Evolutionary conservation across 805 yeast species (phyloP).

Genomic region (Millerago galiae): DNA sequence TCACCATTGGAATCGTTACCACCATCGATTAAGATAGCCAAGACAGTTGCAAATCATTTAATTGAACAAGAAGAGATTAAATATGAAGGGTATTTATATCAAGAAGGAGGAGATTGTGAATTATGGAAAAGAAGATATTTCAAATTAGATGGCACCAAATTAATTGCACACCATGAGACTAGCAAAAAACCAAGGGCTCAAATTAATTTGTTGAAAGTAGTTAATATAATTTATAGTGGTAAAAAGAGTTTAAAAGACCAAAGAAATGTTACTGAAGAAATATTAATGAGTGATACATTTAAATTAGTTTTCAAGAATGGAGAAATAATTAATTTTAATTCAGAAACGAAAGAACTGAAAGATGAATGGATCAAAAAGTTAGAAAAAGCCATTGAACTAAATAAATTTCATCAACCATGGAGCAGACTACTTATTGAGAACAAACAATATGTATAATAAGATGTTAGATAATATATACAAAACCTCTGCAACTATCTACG

Average conservation of each 20-base stretch:
- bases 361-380: constrained; percentile 58
- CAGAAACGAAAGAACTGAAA: constrained; percentile 61
- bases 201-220: constrained; percentile 68
- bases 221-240: constrained; percentile 30
- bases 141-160: constrained; percentile 61
- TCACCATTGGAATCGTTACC: constrained; percentile 61
- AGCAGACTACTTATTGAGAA: constrained; percentile 36
- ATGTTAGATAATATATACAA: neutral
- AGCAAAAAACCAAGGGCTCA: constrained; percentile 65
- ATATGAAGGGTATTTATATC: constrained; percentile 70
- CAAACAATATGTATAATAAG: neutral
- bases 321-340: constrained; percentile 80
- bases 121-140: constrained; percentile 68
- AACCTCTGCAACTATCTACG: constrained; percentile 6
- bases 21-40: constrained; percentile 54
- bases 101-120: constrained; percentile 87
- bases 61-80: constrained; percentile 27
- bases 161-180: constrained; percentile 71
- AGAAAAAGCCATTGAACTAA: constrained; percentile 48
- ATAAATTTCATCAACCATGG: constrained; percentile 59
- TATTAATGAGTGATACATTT: constrained; percentile 66
- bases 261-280: constrained; percentile 68
- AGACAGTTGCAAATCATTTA: constrained; percentile 34
- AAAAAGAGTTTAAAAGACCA: constrained; percentile 22
- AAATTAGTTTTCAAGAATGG: constrained; percentile 70